Evolutionary conservation across 306 rosid species (phyloP), one percentile per base, ranked within the genome.

Genomic region (Cucurbita argyrosperma): DNA sequence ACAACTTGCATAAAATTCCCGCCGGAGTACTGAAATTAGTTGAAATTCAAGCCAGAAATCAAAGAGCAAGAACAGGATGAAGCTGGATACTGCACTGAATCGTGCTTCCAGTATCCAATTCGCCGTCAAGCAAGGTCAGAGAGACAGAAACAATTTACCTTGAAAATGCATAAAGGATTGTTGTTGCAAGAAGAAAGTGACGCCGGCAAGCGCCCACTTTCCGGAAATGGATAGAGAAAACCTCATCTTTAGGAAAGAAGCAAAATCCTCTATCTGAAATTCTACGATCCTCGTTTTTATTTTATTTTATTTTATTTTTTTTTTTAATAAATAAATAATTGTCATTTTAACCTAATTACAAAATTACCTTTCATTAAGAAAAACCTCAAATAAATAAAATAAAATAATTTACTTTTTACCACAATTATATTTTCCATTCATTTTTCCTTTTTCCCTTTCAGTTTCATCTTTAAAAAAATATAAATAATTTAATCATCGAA

Each of bases 81-180:
- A 49, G 19, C 43, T 30, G 5, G 15, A 21, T 7, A 30, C 35
- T 30, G 35, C 35, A 30, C 35, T 30, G 35, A 30, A 30, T 30
- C 35, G 35, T 30, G 35, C 35, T 30, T 30, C 35, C 35, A 30
- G 35, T 30, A 30, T 30, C 35, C 35, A 2, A 30, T 30, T 30
- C 35, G 35, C 35, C 35, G 35, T 50, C 50, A 55, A 72, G 47
- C 63, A 54, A 15, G 13, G 51, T 8, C 5, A 19, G 53, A 58
- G 45, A 39, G 52, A 74, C 39, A 63, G 43, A 26, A 66, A 43
- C 35, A 75, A 15, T 23, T 81, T 75, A 92, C 90, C 92, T 67
- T 74, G 76, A 53, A 53, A 56, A 10, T 53, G 50, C 18, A 81
- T 72, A 74, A 65, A 40, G 46, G 75, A 45, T 37, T 43, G 30